A percentile compares a stretch with the other conserved stretches of the same genome.
Conservation (phyloP, 768 basidiomycete species). For the Tulasnella calospora region DNA sequence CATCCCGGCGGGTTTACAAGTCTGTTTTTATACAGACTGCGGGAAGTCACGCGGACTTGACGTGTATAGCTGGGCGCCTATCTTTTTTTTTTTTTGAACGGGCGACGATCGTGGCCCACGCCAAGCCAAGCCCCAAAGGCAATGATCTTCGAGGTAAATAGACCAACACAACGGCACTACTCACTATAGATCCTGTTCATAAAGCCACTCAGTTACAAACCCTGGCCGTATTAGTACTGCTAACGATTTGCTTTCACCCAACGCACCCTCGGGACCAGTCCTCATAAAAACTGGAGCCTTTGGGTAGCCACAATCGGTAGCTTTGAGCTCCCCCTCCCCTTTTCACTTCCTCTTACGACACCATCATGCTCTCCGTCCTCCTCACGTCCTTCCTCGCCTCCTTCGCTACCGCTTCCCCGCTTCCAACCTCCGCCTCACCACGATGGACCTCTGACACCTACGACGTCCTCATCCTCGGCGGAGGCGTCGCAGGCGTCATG, state of each 20-base stretch:
- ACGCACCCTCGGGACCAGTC: too few relatives aligned
- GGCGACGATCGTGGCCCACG: background rate
- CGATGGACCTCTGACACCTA: background rate
- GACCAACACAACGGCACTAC: background rate
- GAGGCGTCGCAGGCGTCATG: constrained; percentile 60
- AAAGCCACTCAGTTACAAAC: background rate
- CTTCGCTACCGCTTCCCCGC: background rate
- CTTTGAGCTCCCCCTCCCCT: background rate
- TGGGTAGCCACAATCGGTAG: background rate
- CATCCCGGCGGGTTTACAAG: too few relatives aligned
- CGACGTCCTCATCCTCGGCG: constrained; percentile 56
- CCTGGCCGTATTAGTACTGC: background rate
- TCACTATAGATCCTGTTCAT: background rate
- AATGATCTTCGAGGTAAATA: background rate
- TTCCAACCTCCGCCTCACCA: background rate
- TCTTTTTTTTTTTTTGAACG: background rate
- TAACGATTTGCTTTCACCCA: background rate
- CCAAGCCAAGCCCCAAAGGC: background rate
- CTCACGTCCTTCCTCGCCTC: constrained; percentile 9
- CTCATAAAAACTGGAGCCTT: too few relatives aligned
- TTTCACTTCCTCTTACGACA: background rate
- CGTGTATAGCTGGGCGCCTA: background rate
- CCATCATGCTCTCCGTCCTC: background rate
- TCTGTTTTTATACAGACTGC: too few relatives aligned
- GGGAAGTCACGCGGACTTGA: too few relatives aligned